Evolutionary conservation across 495 filamentous ascomycete genomes (phyloP).

Genomic region (Podospora fimiseda): DNA sequence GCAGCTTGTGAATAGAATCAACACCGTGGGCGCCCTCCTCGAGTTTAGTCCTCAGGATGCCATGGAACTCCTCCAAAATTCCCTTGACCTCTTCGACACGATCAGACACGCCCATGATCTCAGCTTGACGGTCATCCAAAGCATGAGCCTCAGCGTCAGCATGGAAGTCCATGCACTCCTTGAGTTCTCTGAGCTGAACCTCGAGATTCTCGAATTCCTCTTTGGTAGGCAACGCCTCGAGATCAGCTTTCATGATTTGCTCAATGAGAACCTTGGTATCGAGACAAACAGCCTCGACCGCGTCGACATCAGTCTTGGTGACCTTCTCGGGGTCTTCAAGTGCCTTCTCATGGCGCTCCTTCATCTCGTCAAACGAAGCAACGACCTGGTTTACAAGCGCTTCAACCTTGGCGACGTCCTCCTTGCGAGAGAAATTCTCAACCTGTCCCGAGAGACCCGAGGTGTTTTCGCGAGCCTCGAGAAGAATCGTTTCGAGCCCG

Average conservation of each 20-base stretch:
- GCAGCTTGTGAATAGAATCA: constrained; percentile 48
- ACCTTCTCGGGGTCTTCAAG: constrained; percentile 58
- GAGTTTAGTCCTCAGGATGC: constrained; percentile 41
- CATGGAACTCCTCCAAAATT: constrained; percentile 46
- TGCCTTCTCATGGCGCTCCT: constrained; percentile 56
- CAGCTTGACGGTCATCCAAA: constrained; percentile 64
- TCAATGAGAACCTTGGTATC: constrained; percentile 73
- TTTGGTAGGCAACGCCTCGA: constrained; percentile 59
- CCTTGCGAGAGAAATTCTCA: constrained; percentile 61
- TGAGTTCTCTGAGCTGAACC: constrained; percentile 61
- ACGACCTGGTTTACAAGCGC: constrained; percentile 69
- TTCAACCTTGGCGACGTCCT: constrained; percentile 71
- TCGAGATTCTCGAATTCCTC: constrained; percentile 48
- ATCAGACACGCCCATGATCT: constrained; percentile 45
- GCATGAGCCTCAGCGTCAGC: constrained; percentile 69
- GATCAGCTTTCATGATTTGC: constrained; percentile 60
- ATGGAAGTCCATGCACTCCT: constrained; percentile 59
- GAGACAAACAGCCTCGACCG: constrained; percentile 67
- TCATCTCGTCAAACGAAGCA: constrained; percentile 68
- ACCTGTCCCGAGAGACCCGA: constrained; percentile 51
- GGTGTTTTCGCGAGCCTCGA: constrained; percentile 62
- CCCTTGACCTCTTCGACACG: constrained; percentile 46
- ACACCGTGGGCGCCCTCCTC: constrained; percentile 45
- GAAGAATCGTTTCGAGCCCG: constrained; percentile 58
- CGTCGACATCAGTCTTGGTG: constrained; percentile 72